Percentiles rank a stretch among this genome's conserved stretches.
Conservation (phyloP, 305 asterid genomes). For the Rubia occidens region DNA sequence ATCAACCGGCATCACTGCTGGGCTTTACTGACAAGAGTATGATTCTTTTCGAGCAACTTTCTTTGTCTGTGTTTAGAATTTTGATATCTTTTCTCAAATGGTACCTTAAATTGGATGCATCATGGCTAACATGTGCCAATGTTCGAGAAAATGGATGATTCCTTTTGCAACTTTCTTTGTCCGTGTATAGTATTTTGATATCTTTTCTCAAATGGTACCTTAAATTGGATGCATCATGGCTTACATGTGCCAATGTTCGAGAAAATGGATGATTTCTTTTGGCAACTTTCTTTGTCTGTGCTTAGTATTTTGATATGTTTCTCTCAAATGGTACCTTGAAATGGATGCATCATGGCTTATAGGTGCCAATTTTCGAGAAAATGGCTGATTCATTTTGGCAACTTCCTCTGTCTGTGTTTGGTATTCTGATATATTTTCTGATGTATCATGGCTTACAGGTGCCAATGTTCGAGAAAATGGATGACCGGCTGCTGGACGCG, state of each 20-base stretch:
- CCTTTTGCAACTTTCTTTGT: too few relatives aligned
- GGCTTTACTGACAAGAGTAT: conserved; percentile 47
- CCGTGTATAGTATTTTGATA: too few relatives aligned
- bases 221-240: neutral
- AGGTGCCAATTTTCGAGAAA: conserved; percentile 52
- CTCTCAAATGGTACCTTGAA: neutral
- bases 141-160: conserved; percentile 48
- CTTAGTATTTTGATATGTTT: too few relatives aligned
- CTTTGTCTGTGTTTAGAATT: neutral
- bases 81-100: neutral
- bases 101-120: neutral
- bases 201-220: neutral
- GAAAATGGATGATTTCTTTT: conserved; percentile 34
- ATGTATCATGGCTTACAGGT: conserved; percentile 25
- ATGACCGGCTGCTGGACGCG: conserved; percentile 49
- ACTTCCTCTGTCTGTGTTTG: too few relatives aligned
- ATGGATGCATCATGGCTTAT: neutral
- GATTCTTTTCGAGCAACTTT: conserved; percentile 5
- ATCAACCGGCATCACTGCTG: conserved; percentile 63
- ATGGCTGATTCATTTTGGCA: too few relatives aligned
- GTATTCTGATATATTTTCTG: too few relatives aligned
- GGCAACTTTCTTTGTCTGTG: too few relatives aligned
- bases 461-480: conserved; percentile 50
- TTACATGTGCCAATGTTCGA: conserved; percentile 48
- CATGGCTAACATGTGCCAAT: conserved; percentile 38